Conservation (phyloP, 2,329 filamentous ascomycete species). For the Nemania sp. region DNA sequence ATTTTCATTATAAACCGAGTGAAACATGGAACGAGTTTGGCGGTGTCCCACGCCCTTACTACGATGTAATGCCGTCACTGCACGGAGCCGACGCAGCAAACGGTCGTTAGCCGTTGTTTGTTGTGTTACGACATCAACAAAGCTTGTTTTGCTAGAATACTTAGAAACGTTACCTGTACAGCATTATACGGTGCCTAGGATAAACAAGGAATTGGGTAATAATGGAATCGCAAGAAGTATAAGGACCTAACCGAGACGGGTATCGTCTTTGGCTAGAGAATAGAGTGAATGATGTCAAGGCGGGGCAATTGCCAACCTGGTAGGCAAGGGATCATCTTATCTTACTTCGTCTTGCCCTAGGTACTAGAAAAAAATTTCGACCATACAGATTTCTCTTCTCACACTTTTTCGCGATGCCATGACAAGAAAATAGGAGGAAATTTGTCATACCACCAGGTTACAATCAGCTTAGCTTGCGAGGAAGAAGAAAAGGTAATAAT, state of each 20-base stretch:
- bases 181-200: not conserved
- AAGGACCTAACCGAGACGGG: no score
- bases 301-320: not conserved
- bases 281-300: not conserved
- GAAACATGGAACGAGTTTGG: no score
- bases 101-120: not conserved
- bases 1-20: no score
- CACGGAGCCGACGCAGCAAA: not conserved
- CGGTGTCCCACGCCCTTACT: no score
- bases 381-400: no score
- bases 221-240: not conserved
- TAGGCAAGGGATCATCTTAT: not conserved
- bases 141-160: constrained; percentile 8
- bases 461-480: constrained; percentile 1
- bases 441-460: not conserved
- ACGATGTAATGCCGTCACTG: not conserved
- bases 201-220: not conserved
- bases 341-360: no score
- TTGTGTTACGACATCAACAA: constrained; percentile 3
- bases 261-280: not conserved
- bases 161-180: not conserved
- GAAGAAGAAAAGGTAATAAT: not conserved
- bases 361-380: no score
- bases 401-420: not conserved
- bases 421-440: not conserved